phyloP scores from a whole-genome alignment of 2,329 filamentous ascomycete species.

The Seiridium unicorne region DNA sequence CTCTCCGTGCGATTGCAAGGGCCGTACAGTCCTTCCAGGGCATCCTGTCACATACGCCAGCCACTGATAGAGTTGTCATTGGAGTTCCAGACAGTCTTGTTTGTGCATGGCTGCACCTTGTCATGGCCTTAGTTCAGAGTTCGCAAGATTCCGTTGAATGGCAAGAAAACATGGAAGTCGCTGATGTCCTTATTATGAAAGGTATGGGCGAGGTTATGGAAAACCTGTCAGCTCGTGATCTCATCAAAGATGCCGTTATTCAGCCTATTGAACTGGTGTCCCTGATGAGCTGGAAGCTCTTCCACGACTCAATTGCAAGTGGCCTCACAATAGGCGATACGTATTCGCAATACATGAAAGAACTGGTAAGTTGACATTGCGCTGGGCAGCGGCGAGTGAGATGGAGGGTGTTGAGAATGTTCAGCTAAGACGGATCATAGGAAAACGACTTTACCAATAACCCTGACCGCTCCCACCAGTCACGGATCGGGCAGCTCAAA shows the following conservation, averaged over 20 bases:
- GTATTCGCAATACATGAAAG: constrained; percentile 40
- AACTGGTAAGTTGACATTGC: constrained; percentile 29
- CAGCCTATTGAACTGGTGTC: constrained; percentile 41
- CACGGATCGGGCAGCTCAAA: constrained; percentile 36
- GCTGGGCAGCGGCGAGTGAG: too few species aligned
- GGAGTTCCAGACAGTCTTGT: constrained; percentile 34
- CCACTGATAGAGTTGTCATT: constrained; percentile 25
- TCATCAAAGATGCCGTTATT: constrained; percentile 35
- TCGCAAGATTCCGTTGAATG: constrained; percentile 19
- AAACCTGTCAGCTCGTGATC: constrained; percentile 25
- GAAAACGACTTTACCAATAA: constrained; percentile 39
- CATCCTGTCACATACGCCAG: constrained; percentile 17
- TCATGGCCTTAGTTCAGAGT: constrained; percentile 34
- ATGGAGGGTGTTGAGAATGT: neutral
- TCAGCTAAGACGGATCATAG: constrained; percentile 22
- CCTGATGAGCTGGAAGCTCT: constrained; percentile 35
- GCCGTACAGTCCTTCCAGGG: constrained; percentile 15
- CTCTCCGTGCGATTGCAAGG: constrained; percentile 13
- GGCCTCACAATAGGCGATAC: constrained; percentile 37
- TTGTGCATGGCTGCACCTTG: constrained; percentile 39
- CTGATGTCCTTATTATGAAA: constrained; percentile 27
- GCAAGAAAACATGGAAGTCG: constrained; percentile 27
- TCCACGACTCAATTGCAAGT: constrained; percentile 36
- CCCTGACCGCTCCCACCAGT: constrained; percentile 39
- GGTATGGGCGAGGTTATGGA: constrained; percentile 36